Percentiles rank a stretch among this genome's conserved stretches.
Evolutionary conservation across 768 basidiomycete species (phyloP).

Genomic region (Boletus fagicola): DNA sequence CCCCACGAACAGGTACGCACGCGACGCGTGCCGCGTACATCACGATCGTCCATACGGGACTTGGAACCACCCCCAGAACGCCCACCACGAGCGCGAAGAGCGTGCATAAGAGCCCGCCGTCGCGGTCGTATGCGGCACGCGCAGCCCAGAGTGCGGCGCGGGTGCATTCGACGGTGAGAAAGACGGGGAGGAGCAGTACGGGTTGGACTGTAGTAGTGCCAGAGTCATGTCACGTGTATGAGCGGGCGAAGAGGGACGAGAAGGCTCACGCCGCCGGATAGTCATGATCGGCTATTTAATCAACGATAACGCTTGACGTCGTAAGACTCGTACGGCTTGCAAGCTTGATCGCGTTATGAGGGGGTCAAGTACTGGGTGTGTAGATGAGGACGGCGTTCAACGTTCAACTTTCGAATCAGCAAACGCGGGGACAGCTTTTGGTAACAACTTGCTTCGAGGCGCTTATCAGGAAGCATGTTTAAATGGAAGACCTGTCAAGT

Average conservation of each 20-base stretch:
- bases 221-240: not conserved
- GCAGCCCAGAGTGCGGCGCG: slow-evolving; percentile 4
- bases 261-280: not conserved
- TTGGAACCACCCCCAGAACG: not conserved
- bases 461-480: slow-evolving; percentile 4
- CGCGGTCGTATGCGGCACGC: not conserved
- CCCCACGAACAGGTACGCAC: not conserved
- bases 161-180: slow-evolving; percentile 10
- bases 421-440: not conserved
- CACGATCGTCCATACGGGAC: not conserved
- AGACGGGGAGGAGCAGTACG: slow-evolving; percentile 10
- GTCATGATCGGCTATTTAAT: not conserved
- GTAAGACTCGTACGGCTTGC: not conserved
- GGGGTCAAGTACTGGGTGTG: not conserved
- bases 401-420: not conserved
- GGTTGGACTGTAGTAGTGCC: slow-evolving; percentile 1
- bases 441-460: not conserved
- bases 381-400: no score
- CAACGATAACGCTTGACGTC: no score
- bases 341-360: not conserved
- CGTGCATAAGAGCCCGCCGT: not conserved
- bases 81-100: not conserved
- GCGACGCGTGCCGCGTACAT: not conserved
- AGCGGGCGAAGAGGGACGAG: not conserved
- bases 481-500: slow-evolving; percentile 5